Base-by-base conservation (phyloP, 75 land plant genomes). In the Pinus tabuliformis region DNA sequence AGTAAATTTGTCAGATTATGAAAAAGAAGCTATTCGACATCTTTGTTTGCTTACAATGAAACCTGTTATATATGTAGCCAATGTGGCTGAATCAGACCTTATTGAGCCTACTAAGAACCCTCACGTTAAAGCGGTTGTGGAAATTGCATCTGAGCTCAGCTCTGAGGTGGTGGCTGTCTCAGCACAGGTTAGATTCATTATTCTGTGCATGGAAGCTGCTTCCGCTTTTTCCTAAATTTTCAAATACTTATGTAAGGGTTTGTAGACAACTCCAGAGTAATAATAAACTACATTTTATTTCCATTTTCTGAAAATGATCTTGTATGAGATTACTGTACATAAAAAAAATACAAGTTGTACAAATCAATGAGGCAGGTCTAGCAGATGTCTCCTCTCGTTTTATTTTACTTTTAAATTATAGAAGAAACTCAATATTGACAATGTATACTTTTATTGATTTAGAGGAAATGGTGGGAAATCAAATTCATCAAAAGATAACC, bases 31-130 rank as follows among this genome's bases (percentile, higher is more conserved):
- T 56, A 78, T 95, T 39, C 85, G 82, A 15, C 98, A 97, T 79
- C 95, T 97, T 42, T 95, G 98, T 76, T 78, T 97, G 70, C 98
- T 97, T 42, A 97, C 99, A 45, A 97, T 95, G 98, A 97, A 97
- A 79, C 99, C 99, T 5, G 87, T 97, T 36, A 93, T 93, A 70
- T 97, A 89, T 83, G 98, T 94, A 18, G 98, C 98, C 13, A 97
- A 97, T 84, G 99, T 97, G 24, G 98, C 98, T 54, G 99, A 97
- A 81, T 80, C 92, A 56, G 99, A 95, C 70, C 83, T 97, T 58
- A 85, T 88, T 73, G 91, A 95, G 9, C 89, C 99, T 28, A 80
- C 79, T n/a, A 80, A 77, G 13, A 97, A 97, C 75, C 75, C 87
- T 49, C 91, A 97, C 83, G 98, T 95, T 39, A 83, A 85, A 74